Conservation (phyloP, 495 filamentous ascomycete species). For the Trichoderma erinaceum region DNA sequence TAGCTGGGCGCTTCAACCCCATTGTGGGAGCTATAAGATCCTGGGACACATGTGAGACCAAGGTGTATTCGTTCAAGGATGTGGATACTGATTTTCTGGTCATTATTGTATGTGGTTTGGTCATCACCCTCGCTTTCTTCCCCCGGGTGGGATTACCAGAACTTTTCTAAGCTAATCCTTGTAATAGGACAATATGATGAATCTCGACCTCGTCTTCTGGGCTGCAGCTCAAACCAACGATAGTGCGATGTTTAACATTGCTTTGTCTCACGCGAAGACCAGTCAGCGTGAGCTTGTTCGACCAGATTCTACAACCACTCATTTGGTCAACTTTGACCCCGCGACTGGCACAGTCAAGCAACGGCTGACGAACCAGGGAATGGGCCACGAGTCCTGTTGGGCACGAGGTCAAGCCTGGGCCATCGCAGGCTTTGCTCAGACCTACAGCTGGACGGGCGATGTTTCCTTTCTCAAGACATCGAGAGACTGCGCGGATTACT, state of each 20-base stretch:
- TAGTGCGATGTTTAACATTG: conserved; percentile 24
- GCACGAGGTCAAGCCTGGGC: conserved; percentile 43
- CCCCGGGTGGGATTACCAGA: not conserved
- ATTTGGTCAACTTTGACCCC: conserved; percentile 38
- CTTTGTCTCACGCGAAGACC: conserved; percentile 32
- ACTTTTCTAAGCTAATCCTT: not conserved
- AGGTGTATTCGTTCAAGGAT: conserved; percentile 23
- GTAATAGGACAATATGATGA: conserved; percentile 37
- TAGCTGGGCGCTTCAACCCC: conserved; percentile 33
- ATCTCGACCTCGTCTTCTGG: conserved; percentile 41
- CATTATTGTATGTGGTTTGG: conserved; percentile 30
- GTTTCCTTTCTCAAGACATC: conserved; percentile 32
- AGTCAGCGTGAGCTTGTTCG: conserved; percentile 30
- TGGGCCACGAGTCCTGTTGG: conserved; percentile 37
- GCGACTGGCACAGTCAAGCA: conserved; percentile 26
- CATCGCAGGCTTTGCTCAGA: conserved; percentile 41
- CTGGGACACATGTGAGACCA: conserved; percentile 33
- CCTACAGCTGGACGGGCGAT: conserved; percentile 39
- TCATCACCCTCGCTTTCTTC: not conserved
- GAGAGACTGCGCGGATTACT: conserved; percentile 30
- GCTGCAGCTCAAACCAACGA: conserved; percentile 30
- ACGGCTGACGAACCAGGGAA: conserved; percentile 38
- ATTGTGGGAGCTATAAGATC: conserved; percentile 32
- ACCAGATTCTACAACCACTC: conserved; percentile 30
- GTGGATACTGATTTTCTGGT: conserved; percentile 29